phyloP scores from a whole-genome alignment of 1,139 yeast species.

The Sugiyamaella pinicola region DNA sequence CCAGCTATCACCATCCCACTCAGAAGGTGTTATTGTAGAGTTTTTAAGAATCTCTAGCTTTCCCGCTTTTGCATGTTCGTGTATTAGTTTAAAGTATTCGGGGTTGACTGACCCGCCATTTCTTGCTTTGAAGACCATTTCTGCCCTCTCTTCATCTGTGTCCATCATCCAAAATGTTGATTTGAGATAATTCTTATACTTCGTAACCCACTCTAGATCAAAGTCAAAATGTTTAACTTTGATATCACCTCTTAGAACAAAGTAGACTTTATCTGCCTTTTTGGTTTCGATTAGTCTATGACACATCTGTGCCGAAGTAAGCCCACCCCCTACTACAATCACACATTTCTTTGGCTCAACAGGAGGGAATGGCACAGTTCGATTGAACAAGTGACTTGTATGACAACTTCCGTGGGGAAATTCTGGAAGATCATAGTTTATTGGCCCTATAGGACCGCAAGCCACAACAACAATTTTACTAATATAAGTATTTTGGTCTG shows the following conservation, averaged over 20 bases:
- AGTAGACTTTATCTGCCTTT: conserved; percentile 42
- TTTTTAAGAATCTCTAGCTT: conserved; percentile 24
- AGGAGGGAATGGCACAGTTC: conserved; percentile 29
- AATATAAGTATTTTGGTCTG: conserved; percentile 36
- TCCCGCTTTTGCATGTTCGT: conserved; percentile 43
- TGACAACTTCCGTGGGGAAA: conserved; percentile 48
- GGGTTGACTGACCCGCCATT: conserved; percentile 56
- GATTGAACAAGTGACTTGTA: conserved; percentile 48
- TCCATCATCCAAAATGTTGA: conserved; percentile 51
- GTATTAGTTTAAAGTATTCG: conserved; percentile 46
- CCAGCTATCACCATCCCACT: conserved; percentile 21
- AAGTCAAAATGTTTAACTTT: conserved; percentile 55
- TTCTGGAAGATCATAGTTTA: conserved; percentile 37
- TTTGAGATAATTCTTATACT: conserved; percentile 47
- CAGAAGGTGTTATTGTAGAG: conserved; percentile 17
- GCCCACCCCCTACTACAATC: conserved; percentile 53
- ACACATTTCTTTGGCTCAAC: conserved; percentile 4
- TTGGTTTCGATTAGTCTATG: conserved; percentile 46
- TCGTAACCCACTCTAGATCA: conserved; percentile 57
- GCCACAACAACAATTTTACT: conserved; percentile 48
- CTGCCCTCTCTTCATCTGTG: conserved; percentile 48
- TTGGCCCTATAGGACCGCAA: conserved; percentile 48
- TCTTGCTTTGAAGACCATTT: conserved; percentile 50
- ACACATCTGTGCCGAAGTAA: conserved; percentile 54
- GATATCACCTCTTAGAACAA: conserved; percentile 47